Base-by-base conservation (phyloP, 2,329 filamentous ascomycete genomes). In the Aspergillus luchuensis region DNA sequence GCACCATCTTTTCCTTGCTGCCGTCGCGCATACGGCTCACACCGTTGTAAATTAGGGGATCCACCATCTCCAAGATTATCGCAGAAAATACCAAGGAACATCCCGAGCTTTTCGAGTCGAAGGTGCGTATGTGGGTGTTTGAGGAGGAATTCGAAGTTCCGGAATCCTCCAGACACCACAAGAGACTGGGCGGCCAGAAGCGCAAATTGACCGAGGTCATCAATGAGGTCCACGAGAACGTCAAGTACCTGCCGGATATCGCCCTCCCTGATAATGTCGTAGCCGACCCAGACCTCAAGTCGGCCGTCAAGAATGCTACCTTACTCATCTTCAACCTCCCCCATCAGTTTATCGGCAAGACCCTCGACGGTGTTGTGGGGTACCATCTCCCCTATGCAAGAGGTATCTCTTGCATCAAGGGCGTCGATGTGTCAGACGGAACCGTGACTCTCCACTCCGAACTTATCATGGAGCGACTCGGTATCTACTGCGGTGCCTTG, bases 311-410 rank as follows among this genome's bases (percentile, higher is more conserved):
- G 69, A 87, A 89, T 75, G 90, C 92, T 10, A 90, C 90, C 25
- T 91, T 98, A 63, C 85, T 97, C 64, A 84, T 98, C 76, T 97
- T 98, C 85, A 97, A 97, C 79, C 85, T 98, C 45, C 94, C 94
- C 33, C 94, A 98, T 79, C 72, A 74, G 52, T 98, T 64, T 55
- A 64, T 66, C 49, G 57, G 52, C 28, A 60, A 64, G 51, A 66
- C 62, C 5, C 57, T 97, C 76, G 84, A 89, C 63, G 88, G 92
- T 74, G 81, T 97, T 62, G 83, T 88, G 68, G 93, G 92, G 56
- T 87, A 95, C 66, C 93, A 96, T 65, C 79, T 96, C 21, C 92
- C 93, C 5, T 96, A 87, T 71, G 92, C 93, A 23, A 87, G 94
- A 60, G 93, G 91, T 58, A 91, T 97, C 73, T 95, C 91, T 74